Evolutionary conservation across 306 rosid species (phyloP), one percentile per base, ranked within the genome.

Genomic region (Abrus pulchellus): DNA sequence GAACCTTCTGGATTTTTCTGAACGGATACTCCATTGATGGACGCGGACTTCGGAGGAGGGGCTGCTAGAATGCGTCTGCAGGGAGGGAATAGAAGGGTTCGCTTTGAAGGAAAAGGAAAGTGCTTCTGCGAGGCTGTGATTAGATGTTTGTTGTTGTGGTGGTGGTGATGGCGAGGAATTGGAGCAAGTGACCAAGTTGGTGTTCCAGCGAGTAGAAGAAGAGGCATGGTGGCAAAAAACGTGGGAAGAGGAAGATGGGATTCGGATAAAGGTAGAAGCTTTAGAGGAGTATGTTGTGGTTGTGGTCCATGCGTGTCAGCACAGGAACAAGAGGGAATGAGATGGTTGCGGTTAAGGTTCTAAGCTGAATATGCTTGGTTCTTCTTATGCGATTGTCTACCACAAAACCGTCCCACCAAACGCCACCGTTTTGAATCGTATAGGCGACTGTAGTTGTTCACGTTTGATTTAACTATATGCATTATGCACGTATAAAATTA

Each of bases 1-100:
- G 77, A 75, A 83, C 65, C 73, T 47, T 84, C 87, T 52, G 86
- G 52, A 77, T 59, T 70, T 56, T 82, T 83, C 38, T 82, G 86
- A 11, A 88, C 47, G 1, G 90, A 89, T 29, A 88, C 70, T 34
- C 93, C 97, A 20, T 90, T 84, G 29, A 93, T 79, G 49, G 94
- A 88, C 2, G 97, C 87, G 9, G 98, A 91, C 36, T 85, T 88
- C 7, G 45, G 49, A 3, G 84, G 76, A 10, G 50, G 14, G 11
- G 47, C 38, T 6, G 72, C 50, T 20, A 81, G 50, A 76, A 75
- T 41, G 68, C 89, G 84, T 20, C 74, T 67, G n/a, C 45, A 12
- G 45, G 48, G 55, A 20, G 32, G 3, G 2, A 87, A 80, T 20
- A 69, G 49, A 80, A 79, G 30, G 13, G 65, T 10, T 27, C 76